Evolutionary conservation across 306 rosid species (phyloP), one percentile per base, ranked within the genome.

Genomic region (Cucumis hystrix): DNA sequence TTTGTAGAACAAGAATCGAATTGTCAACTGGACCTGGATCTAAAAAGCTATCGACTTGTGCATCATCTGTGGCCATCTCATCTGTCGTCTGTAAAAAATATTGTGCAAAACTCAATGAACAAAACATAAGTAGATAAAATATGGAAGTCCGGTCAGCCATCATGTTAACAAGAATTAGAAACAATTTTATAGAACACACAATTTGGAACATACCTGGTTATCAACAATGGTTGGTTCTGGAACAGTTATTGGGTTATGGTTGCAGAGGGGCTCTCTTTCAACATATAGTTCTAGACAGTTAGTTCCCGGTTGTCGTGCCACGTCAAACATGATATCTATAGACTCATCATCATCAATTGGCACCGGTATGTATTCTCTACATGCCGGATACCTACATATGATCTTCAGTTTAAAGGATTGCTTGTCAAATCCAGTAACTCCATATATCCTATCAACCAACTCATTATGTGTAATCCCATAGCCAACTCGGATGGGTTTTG

Each of bases 361-460:
- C 43, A 79, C 77, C 57, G 82, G 82, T 69, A 79, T 79, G 70
- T 79, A 79, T 63, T 79, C 82, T 72, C 82, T 71, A 79, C 61
- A 79, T 21, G 82, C 82, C 39, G 82, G 82, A 79, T 79, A 79
- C 60, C 82, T 69, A 72, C 82, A 79, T 9, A 72, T 79, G 59
- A 79, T 79, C 77, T 79, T 79, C 62, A 79, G 56, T 41, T 70
- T 79, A 70, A 25, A 45, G n/a, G 16, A 41, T 41, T 56, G 61
- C 55, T 79, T 79, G 82, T 79, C 60, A 17, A 79, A 79, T 60
- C 82, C 82, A 10, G 77, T 79, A 39, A 70, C 77, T 15, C 77
- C 35, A 58, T 68, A 70, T 11, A 79, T 58, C 77, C 52, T 79
- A 35, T 79, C 77, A 25, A 69, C 51, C 82, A 79, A 79, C 77